Conservation (phyloP, 2,329 filamentous ascomycete species). For the Paecilomyces variotii region DNA sequence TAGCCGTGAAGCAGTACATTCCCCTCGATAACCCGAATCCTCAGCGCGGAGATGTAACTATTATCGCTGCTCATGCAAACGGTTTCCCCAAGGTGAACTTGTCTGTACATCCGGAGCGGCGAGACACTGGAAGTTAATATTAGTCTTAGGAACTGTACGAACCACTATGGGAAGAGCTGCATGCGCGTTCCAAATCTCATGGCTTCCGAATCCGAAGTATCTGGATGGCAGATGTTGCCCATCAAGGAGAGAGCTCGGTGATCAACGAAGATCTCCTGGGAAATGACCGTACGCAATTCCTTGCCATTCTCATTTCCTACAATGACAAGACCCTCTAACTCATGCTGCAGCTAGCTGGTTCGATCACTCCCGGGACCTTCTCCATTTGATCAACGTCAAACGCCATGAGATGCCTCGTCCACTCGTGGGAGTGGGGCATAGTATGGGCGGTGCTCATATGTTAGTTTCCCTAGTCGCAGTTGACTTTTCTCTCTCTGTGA, state of each 20-base stretch:
- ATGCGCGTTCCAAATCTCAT: constrained; percentile 47
- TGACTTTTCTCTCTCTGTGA: background rate
- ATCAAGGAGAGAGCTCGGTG: constrained; percentile 71
- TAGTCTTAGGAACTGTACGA: constrained; percentile 72
- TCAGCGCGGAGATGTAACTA: constrained; percentile 68
- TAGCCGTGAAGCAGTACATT: constrained; percentile 83
- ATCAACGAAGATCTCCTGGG: constrained; percentile 70
- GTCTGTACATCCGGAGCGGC: background rate
- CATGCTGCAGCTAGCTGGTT: constrained; percentile 62
- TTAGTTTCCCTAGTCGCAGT: constrained; percentile 14
- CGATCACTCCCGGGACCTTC: constrained; percentile 75
- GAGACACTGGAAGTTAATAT: constrained; percentile 5
- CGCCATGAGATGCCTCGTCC: constrained; percentile 72
- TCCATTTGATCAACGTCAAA: constrained; percentile 79
- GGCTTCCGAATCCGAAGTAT: constrained; percentile 69
- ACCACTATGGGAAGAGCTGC: constrained; percentile 78
- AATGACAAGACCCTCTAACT: constrained; percentile 9
- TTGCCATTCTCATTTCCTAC: background rate
- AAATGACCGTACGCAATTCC: constrained; percentile 63
- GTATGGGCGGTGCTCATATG: constrained; percentile 73
- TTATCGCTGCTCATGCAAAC: constrained; percentile 83
- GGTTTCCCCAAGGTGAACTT: constrained; percentile 72
- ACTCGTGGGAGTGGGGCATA: constrained; percentile 78
- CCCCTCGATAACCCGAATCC: constrained; percentile 63
- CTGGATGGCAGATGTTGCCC: constrained; percentile 84